Conservation (phyloP, 345 rosid genomes). For the Conringia planisiliqua region DNA sequence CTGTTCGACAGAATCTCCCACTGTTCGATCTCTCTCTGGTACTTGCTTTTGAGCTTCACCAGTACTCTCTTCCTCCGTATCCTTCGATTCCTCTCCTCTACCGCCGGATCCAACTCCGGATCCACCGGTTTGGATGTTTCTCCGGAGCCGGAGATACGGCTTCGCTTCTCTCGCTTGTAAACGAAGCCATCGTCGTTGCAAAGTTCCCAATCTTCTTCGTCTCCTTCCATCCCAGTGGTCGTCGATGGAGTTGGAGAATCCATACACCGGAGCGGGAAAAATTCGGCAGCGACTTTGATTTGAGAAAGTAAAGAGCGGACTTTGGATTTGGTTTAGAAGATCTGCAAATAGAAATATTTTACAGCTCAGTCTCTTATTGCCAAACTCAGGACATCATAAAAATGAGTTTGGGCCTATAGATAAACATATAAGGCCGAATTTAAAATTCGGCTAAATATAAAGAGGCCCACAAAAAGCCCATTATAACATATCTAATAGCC, state of each 20-base stretch:
- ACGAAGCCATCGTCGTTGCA: conserved; percentile 76
- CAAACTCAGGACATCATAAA: not conserved
- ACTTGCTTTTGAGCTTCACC: conserved; percentile 47
- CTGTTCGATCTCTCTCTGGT: conserved; percentile 52
- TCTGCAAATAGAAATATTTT: conserved; percentile 6
- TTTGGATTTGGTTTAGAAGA: not conserved
- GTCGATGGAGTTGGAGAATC: not conserved
- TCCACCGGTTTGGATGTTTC: conserved; percentile 22
- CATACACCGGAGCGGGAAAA: conserved; percentile 29
- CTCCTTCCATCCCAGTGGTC: not conserved
- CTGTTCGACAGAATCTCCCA: conserved; percentile 67
- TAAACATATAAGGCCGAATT: not conserved
- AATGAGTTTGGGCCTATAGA: not conserved
- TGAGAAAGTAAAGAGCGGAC: not conserved
- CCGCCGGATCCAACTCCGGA: conserved; percentile 35
- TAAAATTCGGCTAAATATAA: not conserved
- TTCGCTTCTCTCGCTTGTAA: conserved; percentile 62
- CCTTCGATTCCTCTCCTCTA: conserved; percentile 44
- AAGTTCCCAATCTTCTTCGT: conserved; percentile 60
- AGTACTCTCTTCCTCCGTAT: conserved; percentile 47
- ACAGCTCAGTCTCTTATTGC: not conserved
- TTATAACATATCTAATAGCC: not conserved
- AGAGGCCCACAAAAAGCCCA: not conserved
- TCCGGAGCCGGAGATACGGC: conserved; percentile 20
- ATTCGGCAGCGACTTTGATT: not conserved